Evolutionary conservation across 192 early-diverging fungal species (phyloP).

Genomic region (Spinellus fusiger): DNA sequence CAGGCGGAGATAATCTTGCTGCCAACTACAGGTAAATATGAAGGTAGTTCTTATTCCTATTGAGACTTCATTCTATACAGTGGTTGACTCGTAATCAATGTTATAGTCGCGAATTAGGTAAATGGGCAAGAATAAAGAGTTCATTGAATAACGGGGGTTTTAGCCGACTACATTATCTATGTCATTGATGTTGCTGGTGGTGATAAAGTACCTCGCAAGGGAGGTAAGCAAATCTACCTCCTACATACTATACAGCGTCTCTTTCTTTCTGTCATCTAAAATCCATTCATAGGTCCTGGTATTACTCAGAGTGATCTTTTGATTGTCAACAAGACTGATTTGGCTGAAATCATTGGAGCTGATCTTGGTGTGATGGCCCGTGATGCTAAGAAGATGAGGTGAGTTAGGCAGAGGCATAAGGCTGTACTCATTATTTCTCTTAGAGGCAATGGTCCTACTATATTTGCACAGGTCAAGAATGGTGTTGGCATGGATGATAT

Average conservation of each 20-base stretch:
- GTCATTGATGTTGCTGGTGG: constrained; percentile 97
- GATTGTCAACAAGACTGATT: constrained; percentile 95
- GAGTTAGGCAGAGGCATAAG: constrained; percentile 3
- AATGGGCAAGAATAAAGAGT: not conserved
- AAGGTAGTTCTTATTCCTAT: not conserved
- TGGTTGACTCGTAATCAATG: not conserved
- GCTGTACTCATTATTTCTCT: not conserved
- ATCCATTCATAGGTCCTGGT: constrained; percentile 59
- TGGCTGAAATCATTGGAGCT: constrained; percentile 85
- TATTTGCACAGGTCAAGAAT: constrained; percentile 92
- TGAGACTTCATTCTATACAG: not conserved
- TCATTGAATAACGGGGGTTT: not conserved
- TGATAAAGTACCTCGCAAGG: constrained; percentile 96
- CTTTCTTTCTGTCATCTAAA: not conserved
- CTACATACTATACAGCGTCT: not conserved
- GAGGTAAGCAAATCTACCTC: constrained; percentile 36
- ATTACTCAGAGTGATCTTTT: constrained; percentile 94
- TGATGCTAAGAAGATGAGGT: constrained; percentile 83
- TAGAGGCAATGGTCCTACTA: constrained; percentile 77
- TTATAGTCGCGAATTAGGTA: constrained; percentile 32
- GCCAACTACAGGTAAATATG: constrained; percentile 72
- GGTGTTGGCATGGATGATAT: constrained; percentile 80
- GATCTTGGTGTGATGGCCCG: constrained; percentile 89
- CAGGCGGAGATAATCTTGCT: constrained; percentile 91
- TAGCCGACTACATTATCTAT: constrained; percentile 93